Evolutionary conservation across 495 filamentous ascomycete genomes (phyloP).

Genomic region (Thermothielavioides terrestris): DNA sequence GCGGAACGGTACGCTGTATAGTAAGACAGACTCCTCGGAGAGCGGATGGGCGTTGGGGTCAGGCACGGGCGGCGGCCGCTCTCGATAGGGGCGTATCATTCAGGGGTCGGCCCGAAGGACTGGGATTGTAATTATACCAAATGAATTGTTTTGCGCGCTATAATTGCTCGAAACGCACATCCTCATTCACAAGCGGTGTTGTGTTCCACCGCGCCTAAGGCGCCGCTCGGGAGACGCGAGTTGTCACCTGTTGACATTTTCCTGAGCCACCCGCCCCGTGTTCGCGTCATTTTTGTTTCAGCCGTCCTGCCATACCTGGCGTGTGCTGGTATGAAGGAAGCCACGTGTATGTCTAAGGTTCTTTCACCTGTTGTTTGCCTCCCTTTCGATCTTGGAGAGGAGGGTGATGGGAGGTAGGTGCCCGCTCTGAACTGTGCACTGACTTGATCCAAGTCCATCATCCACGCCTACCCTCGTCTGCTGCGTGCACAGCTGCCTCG

Average conservation of each 20-base stretch:
- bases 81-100: neutral
- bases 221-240: neutral
- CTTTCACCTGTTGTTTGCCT: too few species aligned
- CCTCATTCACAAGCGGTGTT: neutral
- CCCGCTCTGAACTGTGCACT: too few species aligned
- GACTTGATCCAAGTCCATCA: too few species aligned
- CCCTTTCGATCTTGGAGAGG: too few species aligned
- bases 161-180: neutral
- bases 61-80: neutral
- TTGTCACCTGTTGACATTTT: constrained; percentile 13
- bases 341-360: too few species aligned
- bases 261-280: neutral
- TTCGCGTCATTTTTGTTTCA: too few species aligned
- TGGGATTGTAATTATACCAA: constrained; percentile 22
- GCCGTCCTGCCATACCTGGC: too few species aligned
- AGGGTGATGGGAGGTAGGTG: too few species aligned
- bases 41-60: neutral
- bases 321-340: too few species aligned
- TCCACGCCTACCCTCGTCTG: too few species aligned
- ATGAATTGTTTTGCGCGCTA: constrained; percentile 4
- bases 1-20: neutral
- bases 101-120: neutral
- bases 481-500: too few species aligned
- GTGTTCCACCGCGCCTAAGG: neutral
- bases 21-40: neutral